phyloP scores from a whole-genome alignment of 2,329 filamentous ascomycete species.

The Ascomycota sp. region DNA sequence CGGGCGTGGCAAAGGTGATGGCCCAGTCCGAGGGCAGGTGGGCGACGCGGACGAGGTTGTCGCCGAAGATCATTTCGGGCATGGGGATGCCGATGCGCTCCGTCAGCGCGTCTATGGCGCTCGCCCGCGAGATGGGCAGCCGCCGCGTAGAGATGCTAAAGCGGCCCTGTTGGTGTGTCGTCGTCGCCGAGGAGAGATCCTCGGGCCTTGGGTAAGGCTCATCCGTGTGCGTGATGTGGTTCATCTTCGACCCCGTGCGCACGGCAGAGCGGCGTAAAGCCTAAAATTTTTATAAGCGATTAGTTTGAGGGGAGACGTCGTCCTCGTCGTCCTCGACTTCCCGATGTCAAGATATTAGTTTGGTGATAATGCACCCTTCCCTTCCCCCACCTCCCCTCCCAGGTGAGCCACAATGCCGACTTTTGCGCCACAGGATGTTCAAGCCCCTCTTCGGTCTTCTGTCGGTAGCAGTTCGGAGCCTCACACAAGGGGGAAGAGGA shows the following conservation, averaged over 20 bases:
- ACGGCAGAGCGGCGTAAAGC: not conserved
- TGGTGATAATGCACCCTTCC: too few species aligned
- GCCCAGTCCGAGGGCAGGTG: conserved; percentile 60
- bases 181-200: conserved; percentile 32
- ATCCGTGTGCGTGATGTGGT: conserved; percentile 19
- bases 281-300: not conserved
- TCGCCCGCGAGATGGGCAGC: conserved; percentile 83
- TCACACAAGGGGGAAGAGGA: too few species aligned
- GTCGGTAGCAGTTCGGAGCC: too few species aligned
- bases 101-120: conserved; percentile 72
- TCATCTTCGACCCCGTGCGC: conserved; percentile 10
- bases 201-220: conserved; percentile 34
- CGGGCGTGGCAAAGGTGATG: conserved; percentile 64
- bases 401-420: too few species aligned
- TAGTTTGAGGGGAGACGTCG: not conserved
- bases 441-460: too few species aligned
- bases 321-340: too few species aligned
- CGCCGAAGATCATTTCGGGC: conserved; percentile 98
- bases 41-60: conserved; percentile 63
- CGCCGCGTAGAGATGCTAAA: conserved; percentile 72
- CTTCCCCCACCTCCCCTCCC: too few species aligned
- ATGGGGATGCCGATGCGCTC: conserved; percentile 63
- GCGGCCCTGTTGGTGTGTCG: conserved; percentile 34
- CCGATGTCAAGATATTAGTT: too few species aligned
- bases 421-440: too few species aligned